Percentiles rank a stretch among this genome's conserved stretches.
Evolutionary conservation across 345 rosid species (phyloP).

Genomic region (Abelmoschus esculentus): DNA sequence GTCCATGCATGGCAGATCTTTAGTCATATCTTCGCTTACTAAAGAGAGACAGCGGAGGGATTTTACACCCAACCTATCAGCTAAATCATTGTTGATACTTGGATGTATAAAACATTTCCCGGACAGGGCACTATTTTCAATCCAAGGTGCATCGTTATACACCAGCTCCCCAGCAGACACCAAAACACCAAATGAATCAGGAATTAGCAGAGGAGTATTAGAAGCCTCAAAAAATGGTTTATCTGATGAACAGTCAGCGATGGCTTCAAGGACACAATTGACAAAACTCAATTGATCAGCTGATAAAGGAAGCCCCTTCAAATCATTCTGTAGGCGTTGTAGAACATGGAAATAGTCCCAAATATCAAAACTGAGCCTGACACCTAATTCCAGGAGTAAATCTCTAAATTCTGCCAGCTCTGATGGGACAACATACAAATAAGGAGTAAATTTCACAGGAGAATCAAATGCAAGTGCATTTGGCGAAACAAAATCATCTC

Average conservation of each 20-base stretch:
- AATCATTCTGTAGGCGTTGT: slow-evolving; percentile 56
- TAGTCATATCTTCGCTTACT: slow-evolving; percentile 67
- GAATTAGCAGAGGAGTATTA: slow-evolving; percentile 48
- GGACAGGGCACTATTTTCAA: slow-evolving; percentile 48
- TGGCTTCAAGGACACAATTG: slow-evolving; percentile 74
- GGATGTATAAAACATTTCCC: slow-evolving; percentile 81
- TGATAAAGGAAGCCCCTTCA: slow-evolving; percentile 52
- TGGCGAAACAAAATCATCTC: slow-evolving; percentile 79
- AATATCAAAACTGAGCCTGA: slow-evolving; percentile 67
- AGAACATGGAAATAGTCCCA: slow-evolving; percentile 71
- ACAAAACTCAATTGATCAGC: slow-evolving; percentile 71
- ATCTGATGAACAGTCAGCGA: slow-evolving; percentile 60
- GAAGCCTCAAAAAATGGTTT: slow-evolving; percentile 43
- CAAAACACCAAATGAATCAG: slow-evolving; percentile 66
- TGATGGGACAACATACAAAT: slow-evolving; percentile 92
- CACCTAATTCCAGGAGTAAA: slow-evolving; percentile 75
- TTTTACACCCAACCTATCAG: slow-evolving; percentile 73
- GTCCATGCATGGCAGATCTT: slow-evolving; percentile 95
- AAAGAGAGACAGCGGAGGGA: slow-evolving; percentile 79
- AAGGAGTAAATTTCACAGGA: slow-evolving; percentile 88
- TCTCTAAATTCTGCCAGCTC: slow-evolving; percentile 75
- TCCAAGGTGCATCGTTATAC: slow-evolving; percentile 98
- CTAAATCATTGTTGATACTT: slow-evolving; percentile 74
- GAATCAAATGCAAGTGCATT: slow-evolving; percentile 92
- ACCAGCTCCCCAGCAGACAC: slow-evolving; percentile 55